Percentiles rank a stretch among this genome's conserved stretches.
These are phyloP conservation scores for Malus sylvestris DNA, from an alignment of 306 rosid species.

Conservation along the genomic window DNA sequence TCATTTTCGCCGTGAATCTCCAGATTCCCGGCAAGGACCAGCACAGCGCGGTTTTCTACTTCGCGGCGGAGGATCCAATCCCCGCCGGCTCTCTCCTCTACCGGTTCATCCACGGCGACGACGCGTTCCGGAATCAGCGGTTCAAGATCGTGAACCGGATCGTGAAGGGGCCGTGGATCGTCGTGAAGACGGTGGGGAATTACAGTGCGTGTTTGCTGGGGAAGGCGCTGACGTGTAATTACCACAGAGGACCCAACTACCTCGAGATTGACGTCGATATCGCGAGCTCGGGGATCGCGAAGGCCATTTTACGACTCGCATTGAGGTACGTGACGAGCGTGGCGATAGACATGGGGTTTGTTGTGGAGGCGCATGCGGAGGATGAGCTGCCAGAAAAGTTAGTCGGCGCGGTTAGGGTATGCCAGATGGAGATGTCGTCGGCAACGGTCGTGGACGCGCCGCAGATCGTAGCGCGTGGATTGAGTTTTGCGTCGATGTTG, in stretches of 20 bases:
- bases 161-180: slow-evolving; percentile 95
- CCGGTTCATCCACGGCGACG: slow-evolving; percentile 76
- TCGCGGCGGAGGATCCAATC: slow-evolving; percentile 63
- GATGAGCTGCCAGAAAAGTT: slow-evolving; percentile 82
- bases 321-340: slow-evolving; percentile 77
- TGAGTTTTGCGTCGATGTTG: slow-evolving; percentile 38
- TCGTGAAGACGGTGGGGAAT: slow-evolving; percentile 76
- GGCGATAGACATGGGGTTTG: slow-evolving; percentile 79
- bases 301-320: slow-evolving; percentile 73
- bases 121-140: slow-evolving; percentile 70
- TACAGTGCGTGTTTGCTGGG: slow-evolving; percentile 81
- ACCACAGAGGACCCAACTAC: slow-evolving; percentile 64
- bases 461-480: slow-evolving; percentile 30
- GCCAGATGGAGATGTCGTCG: slow-evolving; percentile 84
- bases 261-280: slow-evolving; percentile 87
- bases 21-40: slow-evolving; percentile 87
- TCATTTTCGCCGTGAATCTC: slow-evolving; percentile 76
- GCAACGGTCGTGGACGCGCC: slow-evolving; percentile 42
- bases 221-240: slow-evolving; percentile 80
- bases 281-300: slow-evolving; percentile 79
- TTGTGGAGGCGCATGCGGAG: slow-evolving; percentile 79
- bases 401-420: slow-evolving; percentile 75
- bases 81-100: slow-evolving; percentile 53
- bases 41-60: slow-evolving; percentile 85
- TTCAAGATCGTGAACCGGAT: slow-evolving; percentile 85